Evolutionary conservation across 352 stramenopile species (phyloP), one percentile per base, ranked within the genome.

Genomic region (Phytophthora litchii): DNA sequence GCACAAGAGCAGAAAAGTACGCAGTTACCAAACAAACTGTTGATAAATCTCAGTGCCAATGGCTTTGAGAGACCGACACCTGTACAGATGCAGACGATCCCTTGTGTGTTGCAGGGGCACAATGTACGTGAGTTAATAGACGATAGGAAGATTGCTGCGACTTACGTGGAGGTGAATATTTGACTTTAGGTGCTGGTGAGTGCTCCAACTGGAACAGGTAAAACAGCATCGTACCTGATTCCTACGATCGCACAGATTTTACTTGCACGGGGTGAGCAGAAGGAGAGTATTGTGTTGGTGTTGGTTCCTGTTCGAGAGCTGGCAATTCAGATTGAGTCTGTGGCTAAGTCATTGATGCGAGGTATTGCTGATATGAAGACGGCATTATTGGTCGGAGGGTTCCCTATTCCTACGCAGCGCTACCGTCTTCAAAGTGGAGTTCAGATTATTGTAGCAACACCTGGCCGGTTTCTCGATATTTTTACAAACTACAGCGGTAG

Each of bases 81-180:
- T 3, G 80, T 93, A 43, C 84, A 93, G 54, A 93, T 91, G 84
- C 82, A 91, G 51, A 74, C 67, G 4, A 73, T 91, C 13, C 84
- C 84, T 37, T 81, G 72, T 27, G 63, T 74, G 3, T 27, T 91
- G 5, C 34, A 65, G 4, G 60, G 75, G 12, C 35, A 54, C 11
- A 63, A 91, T 60, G 73, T 89, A 72, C 44, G 63, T 56, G n/a
- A 21, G 19, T 29, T 44, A 16, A 19, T 32, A 43, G 23, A n/a
- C 23, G 5, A 27, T 27, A 5, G 23, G 3, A 27, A 27, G 23
- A 5, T 27, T 27, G 3, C 5, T 3, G 23, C 52, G 32, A 27
- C 11, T 44, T 49, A n/a, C 34, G 23, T 27, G 23, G n/a, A 27
- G 3, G 23, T 27, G 5, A 27, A 27, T 47, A 8, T 57, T 50